These are phyloP conservation scores for Pleoardoris graminearum DNA, from an alignment of 2,329 filamentous ascomycete genomes.

Conservation along the genomic window DNA sequence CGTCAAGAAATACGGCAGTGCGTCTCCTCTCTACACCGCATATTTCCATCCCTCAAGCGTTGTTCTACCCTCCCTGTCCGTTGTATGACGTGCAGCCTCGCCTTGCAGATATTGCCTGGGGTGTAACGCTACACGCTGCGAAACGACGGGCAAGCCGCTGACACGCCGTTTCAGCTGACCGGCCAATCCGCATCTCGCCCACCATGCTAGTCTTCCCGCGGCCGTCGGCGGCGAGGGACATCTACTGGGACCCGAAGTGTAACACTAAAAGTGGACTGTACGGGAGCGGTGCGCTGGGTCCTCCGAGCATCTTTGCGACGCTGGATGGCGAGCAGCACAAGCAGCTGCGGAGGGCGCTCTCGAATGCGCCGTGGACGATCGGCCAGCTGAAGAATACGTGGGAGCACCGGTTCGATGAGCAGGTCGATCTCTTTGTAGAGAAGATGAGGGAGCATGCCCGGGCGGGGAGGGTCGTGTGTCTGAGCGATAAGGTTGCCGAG, in stretches of 20 bases:
- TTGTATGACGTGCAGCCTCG: conserved; percentile 6
- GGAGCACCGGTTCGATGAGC: conserved; percentile 45
- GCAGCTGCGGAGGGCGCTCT: conserved; percentile 43
- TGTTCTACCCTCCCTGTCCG: not conserved
- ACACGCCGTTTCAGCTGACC: conserved; percentile 23
- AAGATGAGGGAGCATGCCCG: conserved; percentile 38
- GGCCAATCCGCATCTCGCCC: conserved; percentile 46
- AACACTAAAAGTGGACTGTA: conserved; percentile 45
- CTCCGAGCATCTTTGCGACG: conserved; percentile 41
- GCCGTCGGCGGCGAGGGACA: conserved; percentile 43
- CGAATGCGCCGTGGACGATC: conserved; percentile 45
- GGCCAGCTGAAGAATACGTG: conserved; percentile 47
- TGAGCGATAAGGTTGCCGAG: conserved; percentile 46
- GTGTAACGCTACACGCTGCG: not conserved
- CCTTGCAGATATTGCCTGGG: conserved; percentile 4
- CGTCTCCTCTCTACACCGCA: conserved; percentile 3
- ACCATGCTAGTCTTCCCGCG: conserved; percentile 45
- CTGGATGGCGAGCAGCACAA: conserved; percentile 42
- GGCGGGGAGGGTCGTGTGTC: conserved; percentile 27
- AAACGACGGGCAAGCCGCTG: not conserved
- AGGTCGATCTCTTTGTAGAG: conserved; percentile 38
- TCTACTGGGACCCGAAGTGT: conserved; percentile 46
- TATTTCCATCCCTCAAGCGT: not conserved
- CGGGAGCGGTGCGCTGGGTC: conserved; percentile 42
- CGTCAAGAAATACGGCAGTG: conserved; percentile 35